These are phyloP conservation scores for Esteya vermicola DNA, from an alignment of 2,329 filamentous ascomycete genomes.

Conservation along the genomic window DNA sequence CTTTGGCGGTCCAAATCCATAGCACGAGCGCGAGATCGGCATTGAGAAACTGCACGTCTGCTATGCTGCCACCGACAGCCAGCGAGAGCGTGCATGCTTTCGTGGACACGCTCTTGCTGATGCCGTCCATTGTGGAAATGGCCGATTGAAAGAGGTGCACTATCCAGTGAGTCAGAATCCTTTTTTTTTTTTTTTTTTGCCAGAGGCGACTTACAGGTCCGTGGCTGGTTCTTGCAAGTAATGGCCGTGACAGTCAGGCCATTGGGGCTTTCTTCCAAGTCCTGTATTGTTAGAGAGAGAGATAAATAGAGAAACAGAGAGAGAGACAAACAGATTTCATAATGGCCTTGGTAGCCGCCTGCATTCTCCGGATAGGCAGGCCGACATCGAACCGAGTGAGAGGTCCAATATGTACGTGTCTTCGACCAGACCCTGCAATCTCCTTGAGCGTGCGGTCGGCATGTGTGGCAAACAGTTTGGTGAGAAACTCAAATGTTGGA, in stretches of 20 bases:
- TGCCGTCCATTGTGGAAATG: slow-evolving; percentile 41
- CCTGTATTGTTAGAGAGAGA: too few species aligned
- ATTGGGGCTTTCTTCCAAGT: slow-evolving; percentile 18
- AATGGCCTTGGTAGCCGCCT: slow-evolving; percentile 39
- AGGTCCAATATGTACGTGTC: slow-evolving; percentile 53
- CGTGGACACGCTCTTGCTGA: slow-evolving; percentile 32
- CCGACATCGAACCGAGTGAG: slow-evolving; percentile 30
- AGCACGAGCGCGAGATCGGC: slow-evolving; percentile 47
- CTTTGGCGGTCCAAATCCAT: slow-evolving; percentile 23
- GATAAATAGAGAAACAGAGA: neutral
- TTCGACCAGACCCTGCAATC: slow-evolving; percentile 54
- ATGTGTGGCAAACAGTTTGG: slow-evolving; percentile 40
- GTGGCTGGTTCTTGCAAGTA: slow-evolving; percentile 14
- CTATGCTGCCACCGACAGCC: slow-evolving; percentile 24
- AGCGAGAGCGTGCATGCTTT: slow-evolving; percentile 27
- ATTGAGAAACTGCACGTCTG: slow-evolving; percentile 56
- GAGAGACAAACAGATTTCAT: slow-evolving; percentile 15
- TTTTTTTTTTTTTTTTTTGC: neutral
- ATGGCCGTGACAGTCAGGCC: slow-evolving; percentile 21
- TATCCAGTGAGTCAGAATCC: slow-evolving; percentile 12
- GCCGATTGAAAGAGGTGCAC: slow-evolving; percentile 43
- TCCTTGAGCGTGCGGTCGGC: slow-evolving; percentile 49
- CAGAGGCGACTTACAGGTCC: slow-evolving; percentile 18
- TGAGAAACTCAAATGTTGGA: slow-evolving; percentile 49
- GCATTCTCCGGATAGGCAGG: slow-evolving; percentile 32